Evolutionary conservation across 2,329 filamentous ascomycete species (phyloP), one percentile per base, ranked within the genome.

Genomic region (Ophiocordyceps camponoti-saundersi): DNA sequence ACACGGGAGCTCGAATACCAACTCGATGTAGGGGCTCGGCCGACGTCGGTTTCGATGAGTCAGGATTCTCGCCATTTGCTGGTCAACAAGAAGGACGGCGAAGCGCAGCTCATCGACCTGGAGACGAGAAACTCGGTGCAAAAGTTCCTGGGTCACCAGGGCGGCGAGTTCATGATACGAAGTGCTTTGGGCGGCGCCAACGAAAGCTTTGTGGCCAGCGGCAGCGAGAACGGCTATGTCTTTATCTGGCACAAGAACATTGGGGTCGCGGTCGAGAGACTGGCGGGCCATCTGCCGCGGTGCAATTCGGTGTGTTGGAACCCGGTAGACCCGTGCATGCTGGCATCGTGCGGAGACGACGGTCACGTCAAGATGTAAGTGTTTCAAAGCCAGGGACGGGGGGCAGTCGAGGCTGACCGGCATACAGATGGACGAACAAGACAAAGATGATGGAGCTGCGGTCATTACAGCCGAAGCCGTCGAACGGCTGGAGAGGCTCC

Each of bases 271-370:
- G 78, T 98, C 6, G 85, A 88, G 57, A 80, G 77, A 44, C 68
- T 96, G 3, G 73, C 79, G 30, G 89, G 80, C 0, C 90, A 96
- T 55, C 67, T 69, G 7, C 73, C 75, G 13, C 82, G 87, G 32
- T 90, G 92, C 52, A 96, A 95, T 59, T 77, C 86, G 8, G 84
- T 93, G 36, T 75, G 82, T 21, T 98, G 92, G 90, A 92, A 90
- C 56, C 89, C 92, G 1, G 72, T 68, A 12, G 78, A 95, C 57
- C 80, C 86, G 1, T 77, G 77, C 50, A 82, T 95, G 69, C 86
- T 95, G 63, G 92, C 88, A 16, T 90, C 88, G 13, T 90, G 85
- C 49, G 89, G 90, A 18, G 92, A 98, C 61, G 92, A 96, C 58
- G 72, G 74, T 47, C 80, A 75, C 59, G 81, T 96, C 52, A 81